Evolutionary conservation across 768 basidiomycete species (phyloP), one percentile per base, ranked within the genome.

Genomic region (Tylopilus balloui): DNA sequence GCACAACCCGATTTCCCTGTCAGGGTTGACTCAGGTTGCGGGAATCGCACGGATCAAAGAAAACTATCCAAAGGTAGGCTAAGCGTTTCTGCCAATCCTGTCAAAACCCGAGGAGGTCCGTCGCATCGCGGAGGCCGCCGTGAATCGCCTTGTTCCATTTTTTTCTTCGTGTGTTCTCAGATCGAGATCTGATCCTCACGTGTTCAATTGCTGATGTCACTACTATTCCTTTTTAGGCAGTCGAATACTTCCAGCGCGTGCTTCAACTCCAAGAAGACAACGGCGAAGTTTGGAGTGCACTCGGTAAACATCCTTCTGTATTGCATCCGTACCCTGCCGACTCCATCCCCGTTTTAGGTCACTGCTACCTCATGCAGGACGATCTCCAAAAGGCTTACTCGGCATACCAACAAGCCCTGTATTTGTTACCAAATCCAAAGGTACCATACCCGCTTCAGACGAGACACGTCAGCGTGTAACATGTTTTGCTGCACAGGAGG

Each of bases 331-430:
- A 44, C 24, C 27, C 53, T 48, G 46, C 47, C 62, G 40, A 55
- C 52, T 43, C 47, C 42, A 54, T 41, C 47, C 40, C 38, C 37
- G 24, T 32, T 53, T 49, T 61, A 89, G 92, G 94, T 27, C 93
- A 98, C 61, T 98, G 95, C 69, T 93, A 95, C 69, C 83, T 99
- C 51, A 98, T 96, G 95, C 94, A 96, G 66, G 96, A 98, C 65
- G 93, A 98, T 72, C 81, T 99, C 39, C 93, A 95, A 73, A 96
- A 95, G 74, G 96, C 96, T 0, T 98, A 98, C 69, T 86, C 90
- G 1, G 94, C 96, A 14, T 99, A 99, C 69, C 94, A 99, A 70
- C 95, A 98, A 67, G 96, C 96, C 2, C 78, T 99, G 20, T 97
- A 95, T 67, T 79, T 94, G 54, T 81, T 99, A 31, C 92, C 92